phyloP scores from a whole-genome alignment of 352 stramenopile species.

The Phytophthora ramorum region DNA sequence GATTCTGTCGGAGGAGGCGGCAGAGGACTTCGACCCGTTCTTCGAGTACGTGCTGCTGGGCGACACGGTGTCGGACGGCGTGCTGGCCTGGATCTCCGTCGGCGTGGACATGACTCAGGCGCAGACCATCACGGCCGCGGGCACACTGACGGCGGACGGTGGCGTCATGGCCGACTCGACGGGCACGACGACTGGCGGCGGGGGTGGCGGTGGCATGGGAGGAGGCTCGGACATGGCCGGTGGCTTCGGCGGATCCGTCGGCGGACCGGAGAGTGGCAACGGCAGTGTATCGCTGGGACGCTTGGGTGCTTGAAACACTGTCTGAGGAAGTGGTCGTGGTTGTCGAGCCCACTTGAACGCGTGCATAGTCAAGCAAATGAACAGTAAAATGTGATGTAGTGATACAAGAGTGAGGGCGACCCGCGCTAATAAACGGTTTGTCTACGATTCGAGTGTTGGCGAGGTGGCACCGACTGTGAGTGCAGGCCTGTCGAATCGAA shows the following conservation, averaged over 20 bases:
- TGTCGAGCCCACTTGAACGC: too few relatives aligned
- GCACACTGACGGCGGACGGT: slow-evolving; percentile 19
- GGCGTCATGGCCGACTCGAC: slow-evolving; percentile 28
- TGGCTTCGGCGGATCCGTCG: too few relatives aligned
- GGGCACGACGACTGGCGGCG: slow-evolving; percentile 4
- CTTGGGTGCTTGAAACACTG: too few relatives aligned
- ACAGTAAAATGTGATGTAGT: too few relatives aligned
- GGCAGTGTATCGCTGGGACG: too few relatives aligned
- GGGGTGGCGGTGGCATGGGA: slow-evolving; percentile 10
- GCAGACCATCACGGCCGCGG: slow-evolving; percentile 25
- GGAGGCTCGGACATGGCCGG: slow-evolving; percentile 10
- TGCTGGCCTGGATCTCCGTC: slow-evolving; percentile 42
- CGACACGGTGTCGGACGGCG: slow-evolving; percentile 32
- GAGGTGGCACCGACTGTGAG: too few relatives aligned
- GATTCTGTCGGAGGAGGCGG: slow-evolving; percentile 35
- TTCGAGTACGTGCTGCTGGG: slow-evolving; percentile 40
- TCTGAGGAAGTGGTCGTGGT: too few relatives aligned
- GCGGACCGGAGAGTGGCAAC: slow-evolving; percentile 13
- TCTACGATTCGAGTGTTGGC: too few relatives aligned
- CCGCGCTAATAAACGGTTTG: too few relatives aligned
- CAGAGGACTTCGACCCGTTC: slow-evolving; percentile 33
- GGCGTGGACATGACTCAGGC: slow-evolving; percentile 8
- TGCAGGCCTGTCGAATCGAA: too few relatives aligned
- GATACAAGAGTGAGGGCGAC: too few relatives aligned
- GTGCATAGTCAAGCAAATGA: too few relatives aligned